Percentiles rank a stretch among this genome's conserved stretches.
These are phyloP conservation scores for Aureobasidium lini DNA, from an alignment of 2,329 filamentous ascomycete genomes.

Conservation along the genomic window DNA sequence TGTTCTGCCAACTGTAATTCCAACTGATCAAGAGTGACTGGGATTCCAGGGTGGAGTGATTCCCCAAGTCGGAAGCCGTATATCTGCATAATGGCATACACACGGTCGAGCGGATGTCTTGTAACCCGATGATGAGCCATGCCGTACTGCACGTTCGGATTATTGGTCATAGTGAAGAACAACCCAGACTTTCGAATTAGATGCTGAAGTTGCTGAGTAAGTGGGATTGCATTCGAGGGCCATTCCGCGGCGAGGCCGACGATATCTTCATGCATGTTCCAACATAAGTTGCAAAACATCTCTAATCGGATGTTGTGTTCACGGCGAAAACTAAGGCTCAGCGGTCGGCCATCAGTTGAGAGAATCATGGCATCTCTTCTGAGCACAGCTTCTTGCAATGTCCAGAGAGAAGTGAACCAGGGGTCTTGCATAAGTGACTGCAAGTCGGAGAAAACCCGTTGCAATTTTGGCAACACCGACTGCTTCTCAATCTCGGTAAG, in stretches of 20 bases:
- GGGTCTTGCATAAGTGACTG: background rate
- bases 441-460: background rate
- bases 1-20: background rate
- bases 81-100: background rate
- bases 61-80: background rate
- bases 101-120: background rate
- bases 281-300: background rate
- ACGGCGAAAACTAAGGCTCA: background rate
- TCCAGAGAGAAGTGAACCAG: background rate
- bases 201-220: background rate
- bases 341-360: background rate
- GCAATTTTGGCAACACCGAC: background rate
- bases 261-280: background rate
- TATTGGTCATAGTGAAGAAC: background rate
- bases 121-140: background rate
- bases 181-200: background rate
- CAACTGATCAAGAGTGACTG: background rate
- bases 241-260: background rate
- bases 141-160: background rate
- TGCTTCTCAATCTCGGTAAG: background rate
- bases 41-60: background rate
- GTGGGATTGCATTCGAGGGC: background rate
- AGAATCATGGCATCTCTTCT: background rate
- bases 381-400: background rate
- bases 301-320: background rate